Evolutionary conservation across 1,284 basidiomycete genomes (phyloP).

Genomic region (Ganoderma boninense): DNA sequence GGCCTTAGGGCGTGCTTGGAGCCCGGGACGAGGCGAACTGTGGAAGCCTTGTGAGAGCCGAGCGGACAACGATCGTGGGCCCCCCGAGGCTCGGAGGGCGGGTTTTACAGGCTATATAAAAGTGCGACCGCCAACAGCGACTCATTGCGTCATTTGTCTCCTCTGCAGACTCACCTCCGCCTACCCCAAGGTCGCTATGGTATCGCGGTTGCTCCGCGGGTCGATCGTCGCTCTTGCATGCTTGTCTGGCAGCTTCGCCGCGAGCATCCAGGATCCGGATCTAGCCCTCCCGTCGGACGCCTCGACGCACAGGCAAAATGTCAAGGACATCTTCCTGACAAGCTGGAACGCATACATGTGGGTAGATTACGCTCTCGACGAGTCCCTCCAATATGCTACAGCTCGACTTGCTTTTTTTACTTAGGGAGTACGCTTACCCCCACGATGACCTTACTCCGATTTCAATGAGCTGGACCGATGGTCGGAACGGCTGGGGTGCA

Average conservation of each 20-base stretch:
- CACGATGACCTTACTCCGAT: conserved; percentile 71
- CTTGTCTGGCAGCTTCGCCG: conserved; percentile 33
- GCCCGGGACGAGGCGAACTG: conserved; percentile 13
- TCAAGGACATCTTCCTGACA: conserved; percentile 61
- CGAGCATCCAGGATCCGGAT: conserved; percentile 47
- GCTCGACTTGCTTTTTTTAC: too few relatives aligned
- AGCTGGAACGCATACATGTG: conserved; percentile 70
- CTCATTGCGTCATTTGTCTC: conserved; percentile 16
- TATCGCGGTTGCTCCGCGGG: conserved; percentile 26
- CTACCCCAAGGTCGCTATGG: conserved; percentile 24
- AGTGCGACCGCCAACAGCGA: conserved; percentile 6
- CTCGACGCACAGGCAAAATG: conserved; percentile 50
- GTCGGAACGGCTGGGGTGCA: conserved; percentile 76
- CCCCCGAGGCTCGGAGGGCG: conserved; percentile 12
- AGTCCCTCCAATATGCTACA: not conserved
- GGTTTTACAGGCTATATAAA: conserved; percentile 15
- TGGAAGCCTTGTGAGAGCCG: conserved; percentile 14
- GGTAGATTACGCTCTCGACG: conserved; percentile 29
- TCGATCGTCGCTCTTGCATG: conserved; percentile 34
- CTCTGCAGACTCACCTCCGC: conserved; percentile 1
- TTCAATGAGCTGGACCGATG: conserved; percentile 56
- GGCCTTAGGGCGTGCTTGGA: conserved; percentile 11
- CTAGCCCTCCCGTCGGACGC: conserved; percentile 54
- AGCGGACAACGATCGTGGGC: not conserved
- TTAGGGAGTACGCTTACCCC: conserved; percentile 66